Evolutionary conservation across 2,329 filamentous ascomycete genomes (phyloP), one percentile per base, ranked within the genome.

Genomic region (Aspergillus vadensis): DNA sequence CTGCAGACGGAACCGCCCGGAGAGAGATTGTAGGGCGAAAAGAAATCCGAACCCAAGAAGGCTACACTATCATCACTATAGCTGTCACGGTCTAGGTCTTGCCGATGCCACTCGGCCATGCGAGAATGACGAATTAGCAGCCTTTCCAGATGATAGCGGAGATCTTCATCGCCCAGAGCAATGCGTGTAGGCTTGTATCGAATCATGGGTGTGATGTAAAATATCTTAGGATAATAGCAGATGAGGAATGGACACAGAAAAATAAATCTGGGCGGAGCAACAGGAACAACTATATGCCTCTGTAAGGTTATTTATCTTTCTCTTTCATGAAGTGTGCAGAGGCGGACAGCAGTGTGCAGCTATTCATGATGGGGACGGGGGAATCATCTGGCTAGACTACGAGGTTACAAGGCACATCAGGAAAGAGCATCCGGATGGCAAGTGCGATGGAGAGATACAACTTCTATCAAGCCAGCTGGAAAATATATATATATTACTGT

Each of bases 151-250:
- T 72, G 69, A 58, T 63, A 69, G 30, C 71, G 65, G 21, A 77
- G 32, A 60, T 78, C 76, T 19, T 71, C 63, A 17, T 75, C 69
- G 2, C 68, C 68, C 27, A 77, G 63, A 23, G 58, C 56, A 50
- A 78, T 72, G 32, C 69, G 63, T 7, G 74, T 76, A 38, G 74
- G 70, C 15, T 68, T 70, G 36, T 70, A 67, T 59, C 75, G 70
- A 36, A 77, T 70, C 76, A 78, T 77, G 55, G 17, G 61, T 12
- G n/a, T 25, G 49, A 47, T n/a, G 25, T 9, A 19, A 4, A 2
- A 30, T 30, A 2, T 21, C 4, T 14, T 21, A 5, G n/a, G 41
- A 2, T 19, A 9, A 44, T 44, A 21, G 9, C 3, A 27, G 25
- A 27, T 44, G 41, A 2, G 27, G 6, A 8, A 14, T 44, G 41